Evolutionary conservation across 2,329 filamentous ascomycete genomes (phyloP), one percentile per base, ranked within the genome.

Genomic region (Tolypocladium ophioglossoides): DNA sequence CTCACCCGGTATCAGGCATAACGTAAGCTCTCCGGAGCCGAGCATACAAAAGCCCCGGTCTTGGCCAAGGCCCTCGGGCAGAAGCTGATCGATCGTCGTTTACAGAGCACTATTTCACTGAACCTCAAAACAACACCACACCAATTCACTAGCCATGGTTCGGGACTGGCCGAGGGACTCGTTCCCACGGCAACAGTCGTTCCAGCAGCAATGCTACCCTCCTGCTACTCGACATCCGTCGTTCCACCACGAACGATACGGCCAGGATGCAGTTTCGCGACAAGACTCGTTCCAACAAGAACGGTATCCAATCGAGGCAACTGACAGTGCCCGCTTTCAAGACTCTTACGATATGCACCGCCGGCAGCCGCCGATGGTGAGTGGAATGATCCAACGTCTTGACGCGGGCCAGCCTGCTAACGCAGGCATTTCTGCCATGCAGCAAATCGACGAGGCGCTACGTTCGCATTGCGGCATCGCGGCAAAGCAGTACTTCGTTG

Each of bases 361-460:
- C 51, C 69, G 71, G 18, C 66, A 69, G 40, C 69, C 69, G 20
- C 70, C 70, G 16, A 69, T 72, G 68, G 72, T 74, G 64, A 61
- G 62, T 61, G 24, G 12, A 22, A 37, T 22, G 20, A 20, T 39
- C 18, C 27, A 48, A n/a, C 4, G 5, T 12, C 16, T 34, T 34
- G 10, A 18, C 27, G 27, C 18, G 10, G 11, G 27, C n/a, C 18
- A 44, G 38, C 18, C 24, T 30, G 3, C 35, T 57, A 50, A 30
- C 20, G 40, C 48, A 32, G 40, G 30, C 27, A 11, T 35, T 35
- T 35, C 57, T 58, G 39, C 18, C 30, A 4, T 18, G 51, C 46
- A 79, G 76, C 68, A 76, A 61, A 78, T 83, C 37, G 74, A 74
- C 37, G 72, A 74, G 56, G 78, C 76, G 30, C 66, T 83, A 12